Evolutionary conservation across 352 stramenopile species (phyloP), one percentile per base, ranked within the genome.

Genomic region (Thalassiosira mediterranea): DNA sequence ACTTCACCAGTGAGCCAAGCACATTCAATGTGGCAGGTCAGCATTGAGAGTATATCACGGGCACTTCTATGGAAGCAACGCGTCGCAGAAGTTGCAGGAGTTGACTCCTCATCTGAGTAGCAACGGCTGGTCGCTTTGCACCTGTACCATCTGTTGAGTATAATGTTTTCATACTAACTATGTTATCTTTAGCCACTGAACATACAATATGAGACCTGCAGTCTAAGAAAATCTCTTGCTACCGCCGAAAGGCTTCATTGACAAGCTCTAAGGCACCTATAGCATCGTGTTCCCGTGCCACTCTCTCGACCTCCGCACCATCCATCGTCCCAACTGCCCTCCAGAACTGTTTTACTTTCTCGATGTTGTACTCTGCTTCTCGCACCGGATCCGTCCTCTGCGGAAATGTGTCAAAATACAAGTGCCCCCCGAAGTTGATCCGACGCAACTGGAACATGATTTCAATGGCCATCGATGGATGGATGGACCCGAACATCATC

Each of bases 391-490:
- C 88, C 23, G 72, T 86, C 54, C 85, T 77, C 61, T 91, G 86
- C 1, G 88, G 88, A 59, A 93, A 93, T 0, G 88, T 93, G 60
- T 93, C 88, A 77, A 93, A 93, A 56, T 93, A 93, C 5, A 93
- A 77, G 62, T 93, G 88, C n/a, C 88, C 88, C 3, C 51, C 37
- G 58, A 90, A 93, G n/a, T 81, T 64, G 11, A 76, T 88, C 44
- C 48, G 58, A 11, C 69, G 44, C n/a, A 93, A 59, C 61, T 91
- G 84, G 70, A 89, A 90, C 63, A 92, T 84, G 7, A 87, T 76
- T 66, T 94, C 88, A 13, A 92, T 76, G 34, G 88, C 88, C 68
- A 90, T 83, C 0, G 69, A 77, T 10, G 82, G 84, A 79, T 94
- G 86, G 21, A 94, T 77, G 8, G 72, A 88, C 0, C 88, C 88